Conservation (phyloP, 139 green algal genomes). For the Nannochloris sp. region DNA sequence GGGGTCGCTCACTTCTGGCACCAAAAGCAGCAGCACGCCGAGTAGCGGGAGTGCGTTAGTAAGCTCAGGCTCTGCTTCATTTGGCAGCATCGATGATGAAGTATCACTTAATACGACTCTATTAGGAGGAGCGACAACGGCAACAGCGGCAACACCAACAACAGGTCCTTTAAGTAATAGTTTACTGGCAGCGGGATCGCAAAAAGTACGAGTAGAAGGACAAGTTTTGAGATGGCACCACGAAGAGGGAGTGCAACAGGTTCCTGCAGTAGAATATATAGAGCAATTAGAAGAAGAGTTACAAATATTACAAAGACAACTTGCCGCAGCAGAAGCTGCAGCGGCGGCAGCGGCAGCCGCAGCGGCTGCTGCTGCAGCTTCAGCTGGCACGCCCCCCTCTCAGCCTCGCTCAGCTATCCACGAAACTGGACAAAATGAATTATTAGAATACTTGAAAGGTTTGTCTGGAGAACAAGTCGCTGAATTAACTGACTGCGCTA, state of each 20-base stretch:
- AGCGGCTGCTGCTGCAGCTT: background rate
- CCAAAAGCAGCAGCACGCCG: no score
- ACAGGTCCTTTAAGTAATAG: no score
- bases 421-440: constrained; percentile 37
- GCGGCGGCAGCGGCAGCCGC: background rate
- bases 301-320: constrained; percentile 31
- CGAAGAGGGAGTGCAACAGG: constrained; percentile 40
- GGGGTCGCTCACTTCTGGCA: no score
- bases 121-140: no score
- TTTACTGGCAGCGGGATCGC: constrained; percentile 7
- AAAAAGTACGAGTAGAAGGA: constrained; percentile 54
- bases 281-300: constrained; percentile 65
- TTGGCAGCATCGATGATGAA: no score
- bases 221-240: constrained; percentile 81
- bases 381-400: background rate
- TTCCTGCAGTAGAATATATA: constrained; percentile 73
- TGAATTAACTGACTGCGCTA: constrained; percentile 31
- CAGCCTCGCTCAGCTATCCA: background rate
- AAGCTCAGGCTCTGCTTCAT: no score
- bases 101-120: no score
- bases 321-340: constrained; percentile 2
- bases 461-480: constrained; percentile 43
- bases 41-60: no score
- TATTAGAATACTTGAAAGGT: constrained; percentile 70
- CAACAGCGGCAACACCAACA: no score